A percentile compares a stretch with the other conserved stretches of the same genome.
Conservation (phyloP, 306 rosid species). For the Vigna reflexopilosa region DNA sequence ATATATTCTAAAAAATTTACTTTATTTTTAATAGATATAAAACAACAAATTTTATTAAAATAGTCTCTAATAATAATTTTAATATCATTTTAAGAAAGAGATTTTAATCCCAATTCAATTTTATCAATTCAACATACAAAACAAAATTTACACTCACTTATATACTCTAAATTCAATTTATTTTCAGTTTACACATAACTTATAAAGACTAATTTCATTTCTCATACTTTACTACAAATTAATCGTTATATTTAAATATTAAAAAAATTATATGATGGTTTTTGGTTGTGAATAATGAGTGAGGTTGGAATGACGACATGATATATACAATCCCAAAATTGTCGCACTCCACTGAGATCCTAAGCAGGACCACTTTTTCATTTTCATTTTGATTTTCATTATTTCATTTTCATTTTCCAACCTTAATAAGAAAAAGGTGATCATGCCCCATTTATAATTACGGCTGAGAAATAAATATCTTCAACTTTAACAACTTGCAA, state of each 20-base stretch:
- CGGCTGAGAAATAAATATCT: background rate
- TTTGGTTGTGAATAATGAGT: background rate
- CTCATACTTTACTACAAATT: background rate
- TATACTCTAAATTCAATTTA: too few species aligned
- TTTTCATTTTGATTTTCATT: background rate
- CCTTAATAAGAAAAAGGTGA: background rate
- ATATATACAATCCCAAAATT: background rate
- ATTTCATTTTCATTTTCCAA: background rate
- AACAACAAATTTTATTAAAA: too few species aligned
- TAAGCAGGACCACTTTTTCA: slow-evolving; percentile 19
- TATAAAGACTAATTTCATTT: background rate
- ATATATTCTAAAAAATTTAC: too few species aligned
- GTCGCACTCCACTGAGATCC: background rate
- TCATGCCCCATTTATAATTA: too few species aligned
- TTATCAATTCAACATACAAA: too few species aligned
- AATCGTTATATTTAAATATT: background rate
- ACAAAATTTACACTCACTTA: too few species aligned
- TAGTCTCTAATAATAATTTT: too few species aligned
- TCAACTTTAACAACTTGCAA: slow-evolving; percentile 27
- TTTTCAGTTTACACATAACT: too few species aligned
- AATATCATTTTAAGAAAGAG: too few species aligned
- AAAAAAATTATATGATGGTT: background rate
- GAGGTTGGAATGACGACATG: background rate
- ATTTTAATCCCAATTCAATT: too few species aligned
- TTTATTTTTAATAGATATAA: too few species aligned